Evolutionary conservation across 139 green algal species (phyloP).

Genomic region (Chlorokybus atmophyticus): DNA sequence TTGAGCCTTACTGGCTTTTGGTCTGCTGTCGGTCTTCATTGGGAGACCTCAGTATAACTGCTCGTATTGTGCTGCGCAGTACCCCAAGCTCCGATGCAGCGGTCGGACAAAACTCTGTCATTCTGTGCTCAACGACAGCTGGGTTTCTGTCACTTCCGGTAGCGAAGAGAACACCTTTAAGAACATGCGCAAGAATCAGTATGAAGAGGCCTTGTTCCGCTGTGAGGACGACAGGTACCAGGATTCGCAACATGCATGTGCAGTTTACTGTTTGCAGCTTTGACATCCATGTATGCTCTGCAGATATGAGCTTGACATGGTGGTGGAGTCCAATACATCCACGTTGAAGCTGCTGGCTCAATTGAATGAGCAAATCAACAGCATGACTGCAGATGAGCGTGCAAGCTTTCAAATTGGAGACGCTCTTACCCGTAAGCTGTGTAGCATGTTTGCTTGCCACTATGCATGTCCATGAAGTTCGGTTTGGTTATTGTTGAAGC

Average conservation of each 20-base stretch:
- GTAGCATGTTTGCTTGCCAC: too few relatives aligned
- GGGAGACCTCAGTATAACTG: not conserved
- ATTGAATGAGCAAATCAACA: slow-evolving; percentile 38
- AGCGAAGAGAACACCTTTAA: slow-evolving; percentile 84
- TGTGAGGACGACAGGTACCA: slow-evolving; percentile 93
- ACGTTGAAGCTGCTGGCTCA: slow-evolving; percentile 32
- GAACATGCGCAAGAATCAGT: slow-evolving; percentile 98
- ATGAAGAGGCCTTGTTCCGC: slow-evolving; percentile 76
- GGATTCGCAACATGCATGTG: too few relatives aligned
- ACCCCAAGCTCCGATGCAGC: slow-evolving; percentile 21
- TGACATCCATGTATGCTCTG: too few relatives aligned
- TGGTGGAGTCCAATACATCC: slow-evolving; percentile 66
- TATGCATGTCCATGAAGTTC: too few relatives aligned
- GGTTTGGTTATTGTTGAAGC: not conserved
- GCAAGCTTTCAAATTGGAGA: too few relatives aligned
- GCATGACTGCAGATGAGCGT: slow-evolving; percentile 48
- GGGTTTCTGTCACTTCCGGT: slow-evolving; percentile 87
- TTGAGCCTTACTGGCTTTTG: too few relatives aligned
- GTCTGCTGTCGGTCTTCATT: too few relatives aligned
- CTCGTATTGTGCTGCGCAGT: slow-evolving; percentile 12
- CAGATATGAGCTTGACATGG: slow-evolving; percentile 89
- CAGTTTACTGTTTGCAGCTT: too few relatives aligned
- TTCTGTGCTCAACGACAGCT: slow-evolving; percentile 73
- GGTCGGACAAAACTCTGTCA: slow-evolving; percentile 35
- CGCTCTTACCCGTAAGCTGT: too few relatives aligned